These are phyloP conservation scores for Calonectria leucothoes DNA, from an alignment of 2,329 filamentous ascomycete species.

Conservation along the genomic window DNA sequence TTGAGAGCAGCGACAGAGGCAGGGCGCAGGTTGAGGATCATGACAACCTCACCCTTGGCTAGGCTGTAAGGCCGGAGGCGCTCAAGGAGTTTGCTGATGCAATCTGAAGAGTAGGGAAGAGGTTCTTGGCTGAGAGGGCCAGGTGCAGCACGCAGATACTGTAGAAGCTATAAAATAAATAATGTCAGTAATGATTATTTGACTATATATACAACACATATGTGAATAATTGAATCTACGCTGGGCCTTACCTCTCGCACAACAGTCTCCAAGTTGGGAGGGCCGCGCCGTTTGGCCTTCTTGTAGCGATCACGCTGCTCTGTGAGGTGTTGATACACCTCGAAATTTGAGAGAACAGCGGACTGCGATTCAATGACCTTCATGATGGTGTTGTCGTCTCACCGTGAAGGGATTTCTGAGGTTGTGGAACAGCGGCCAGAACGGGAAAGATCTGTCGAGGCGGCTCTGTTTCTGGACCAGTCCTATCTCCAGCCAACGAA, in stretches of 20 bases:
- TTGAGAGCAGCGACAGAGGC: conserved; percentile 68
- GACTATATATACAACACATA: neutral
- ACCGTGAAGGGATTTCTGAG: neutral
- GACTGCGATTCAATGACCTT: conserved; percentile 79
- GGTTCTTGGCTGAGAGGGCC: conserved; percentile 68
- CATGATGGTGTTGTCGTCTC: conserved; percentile 53
- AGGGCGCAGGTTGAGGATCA: conserved; percentile 75
- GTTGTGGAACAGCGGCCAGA: neutral
- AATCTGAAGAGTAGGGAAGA: conserved; percentile 62
- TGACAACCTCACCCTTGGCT: conserved; percentile 75
- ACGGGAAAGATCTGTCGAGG: neutral
- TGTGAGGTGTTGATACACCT: conserved; percentile 75
- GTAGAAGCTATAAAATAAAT: conserved; percentile 60
- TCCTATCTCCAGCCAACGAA: conserved; percentile 1
- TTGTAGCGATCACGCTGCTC: conserved; percentile 67
- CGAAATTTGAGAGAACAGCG: conserved; percentile 77
- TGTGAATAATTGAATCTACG: neutral
- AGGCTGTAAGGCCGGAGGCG: conserved; percentile 68
- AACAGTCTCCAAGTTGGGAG: conserved; percentile 69
- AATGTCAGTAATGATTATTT: conserved; percentile 14
- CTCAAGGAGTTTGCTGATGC: conserved; percentile 65
- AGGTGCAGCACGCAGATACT: conserved; percentile 68
- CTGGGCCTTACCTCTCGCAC: conserved; percentile 69
- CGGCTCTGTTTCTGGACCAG: neutral
- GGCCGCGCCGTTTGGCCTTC: conserved; percentile 61